These are phyloP conservation scores for Ophiostoma triangulosporum DNA, from an alignment of 2,329 filamentous ascomycete genomes.

Conservation along the genomic window DNA sequence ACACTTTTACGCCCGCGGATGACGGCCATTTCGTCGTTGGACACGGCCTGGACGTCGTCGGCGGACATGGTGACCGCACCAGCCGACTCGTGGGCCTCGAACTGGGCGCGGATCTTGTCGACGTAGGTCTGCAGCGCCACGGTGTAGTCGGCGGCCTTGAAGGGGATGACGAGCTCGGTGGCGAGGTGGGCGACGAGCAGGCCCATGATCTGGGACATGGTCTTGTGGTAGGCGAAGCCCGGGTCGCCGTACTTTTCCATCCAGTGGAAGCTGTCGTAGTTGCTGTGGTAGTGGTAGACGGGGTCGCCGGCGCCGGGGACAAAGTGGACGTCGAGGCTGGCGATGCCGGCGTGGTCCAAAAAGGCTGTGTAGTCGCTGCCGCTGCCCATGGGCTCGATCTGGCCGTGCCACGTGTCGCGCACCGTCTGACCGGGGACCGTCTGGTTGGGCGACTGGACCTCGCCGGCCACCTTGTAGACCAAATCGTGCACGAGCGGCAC, in stretches of 20 bases:
- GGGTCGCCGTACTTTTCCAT: conserved; percentile 70
- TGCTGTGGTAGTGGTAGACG: conserved; percentile 73
- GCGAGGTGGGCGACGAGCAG: conserved; percentile 47
- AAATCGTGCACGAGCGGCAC: conserved; percentile 66
- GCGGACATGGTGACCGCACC: background rate
- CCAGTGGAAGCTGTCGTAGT: conserved; percentile 82
- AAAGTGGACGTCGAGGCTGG: conserved; percentile 53
- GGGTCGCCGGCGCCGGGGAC: conserved; percentile 25
- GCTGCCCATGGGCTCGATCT: conserved; percentile 53
- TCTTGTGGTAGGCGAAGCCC: conserved; percentile 50
- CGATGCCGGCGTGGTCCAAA: conserved; percentile 56
- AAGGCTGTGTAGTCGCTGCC: conserved; percentile 66
- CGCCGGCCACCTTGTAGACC: conserved; percentile 50
- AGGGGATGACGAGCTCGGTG: conserved; percentile 47
- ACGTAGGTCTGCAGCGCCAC: conserved; percentile 39
- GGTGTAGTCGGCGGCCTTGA: conserved; percentile 53
- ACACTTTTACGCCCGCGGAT: conserved; percentile 13
- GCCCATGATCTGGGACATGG: conserved; percentile 52
- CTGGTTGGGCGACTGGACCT: conserved; percentile 62
- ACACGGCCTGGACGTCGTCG: background rate
- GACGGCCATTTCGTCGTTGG: conserved; percentile 12
- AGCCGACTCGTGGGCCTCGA: conserved; percentile 19
- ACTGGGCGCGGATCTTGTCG: conserved; percentile 34
- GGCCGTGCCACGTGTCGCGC: conserved; percentile 49
- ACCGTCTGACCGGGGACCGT: conserved; percentile 56